Percentiles rank a stretch among this genome's conserved stretches.
Evolutionary conservation across 169 alveolate genomes (phyloP).

Genomic region (Besnoitia besnoiti): DNA sequence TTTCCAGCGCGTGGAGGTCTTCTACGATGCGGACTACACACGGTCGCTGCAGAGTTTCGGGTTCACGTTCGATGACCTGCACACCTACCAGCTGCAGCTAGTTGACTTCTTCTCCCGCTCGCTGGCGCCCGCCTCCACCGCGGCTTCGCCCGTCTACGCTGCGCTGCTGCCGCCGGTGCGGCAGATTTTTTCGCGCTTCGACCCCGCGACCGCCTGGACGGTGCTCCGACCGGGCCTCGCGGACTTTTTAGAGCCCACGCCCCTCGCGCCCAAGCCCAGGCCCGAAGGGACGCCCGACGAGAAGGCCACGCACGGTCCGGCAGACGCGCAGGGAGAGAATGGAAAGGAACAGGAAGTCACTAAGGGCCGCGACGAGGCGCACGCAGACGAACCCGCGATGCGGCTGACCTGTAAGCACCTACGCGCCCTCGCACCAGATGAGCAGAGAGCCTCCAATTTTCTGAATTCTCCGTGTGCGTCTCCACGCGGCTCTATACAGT

Average conservation of each 20-base stretch:
- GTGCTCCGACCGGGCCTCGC: constrained; percentile 43
- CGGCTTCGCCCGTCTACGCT: neutral
- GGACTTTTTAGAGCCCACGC: neutral
- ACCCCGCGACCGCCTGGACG: constrained; percentile 60
- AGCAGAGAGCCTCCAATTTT: no score
- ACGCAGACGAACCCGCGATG: no score
- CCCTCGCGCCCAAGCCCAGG: neutral
- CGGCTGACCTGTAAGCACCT: neutral
- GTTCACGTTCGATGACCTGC: constrained; percentile 41
- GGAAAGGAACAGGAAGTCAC: neutral
- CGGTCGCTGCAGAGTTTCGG: constrained; percentile 25
- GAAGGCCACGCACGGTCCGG: neutral
- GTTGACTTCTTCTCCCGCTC: constrained; percentile 38
- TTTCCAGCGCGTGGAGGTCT: neutral
- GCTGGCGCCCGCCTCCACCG: neutral
- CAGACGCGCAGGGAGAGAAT: neutral
- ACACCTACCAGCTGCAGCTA: constrained; percentile 41
- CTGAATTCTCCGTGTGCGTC: no score
- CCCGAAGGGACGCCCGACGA: neutral
- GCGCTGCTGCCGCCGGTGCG: constrained; percentile 33
- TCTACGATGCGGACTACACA: constrained; percentile 20
- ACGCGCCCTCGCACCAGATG: no score
- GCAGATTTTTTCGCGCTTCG: constrained; percentile 6
- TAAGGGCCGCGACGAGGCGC: neutral
- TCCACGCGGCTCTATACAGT: no score